Percentiles rank a stretch among this genome's conserved stretches.
Conservation (phyloP, 1,284 basidiomycete species). For the Waitea zeae region DNA sequence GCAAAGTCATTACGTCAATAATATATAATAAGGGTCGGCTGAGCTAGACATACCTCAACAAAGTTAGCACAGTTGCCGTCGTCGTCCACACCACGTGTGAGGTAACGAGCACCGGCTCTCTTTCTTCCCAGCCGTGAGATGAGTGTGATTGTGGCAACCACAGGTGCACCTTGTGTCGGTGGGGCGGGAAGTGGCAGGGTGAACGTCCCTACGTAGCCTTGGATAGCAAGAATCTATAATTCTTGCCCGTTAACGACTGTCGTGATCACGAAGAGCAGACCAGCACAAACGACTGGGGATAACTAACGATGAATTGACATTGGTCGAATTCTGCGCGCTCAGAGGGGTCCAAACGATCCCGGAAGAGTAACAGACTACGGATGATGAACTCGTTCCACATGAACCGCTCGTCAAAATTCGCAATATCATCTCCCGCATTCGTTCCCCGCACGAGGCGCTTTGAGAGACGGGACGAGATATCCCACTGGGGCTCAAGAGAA, state of each 20-base stretch:
- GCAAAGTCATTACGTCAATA: conserved; percentile 7
- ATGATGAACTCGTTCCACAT: conserved; percentile 82
- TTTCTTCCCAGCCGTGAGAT: conserved; percentile 88
- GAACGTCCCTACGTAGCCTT: conserved; percentile 76
- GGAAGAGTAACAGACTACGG: conserved; percentile 64
- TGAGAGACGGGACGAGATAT: conserved; percentile 70
- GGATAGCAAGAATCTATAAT: conserved; percentile 82
- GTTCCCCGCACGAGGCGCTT: conserved; percentile 40
- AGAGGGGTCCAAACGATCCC: conserved; percentile 49
- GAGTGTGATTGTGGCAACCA: conserved; percentile 55
- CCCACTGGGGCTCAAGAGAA: conserved; percentile 68
- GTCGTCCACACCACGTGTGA: conserved; percentile 94
- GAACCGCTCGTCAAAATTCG: conserved; percentile 65
- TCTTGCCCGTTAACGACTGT: too few relatives aligned
- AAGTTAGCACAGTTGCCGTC: conserved; percentile 97
- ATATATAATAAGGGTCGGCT: conserved; percentile 4
- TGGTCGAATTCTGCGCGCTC: conserved; percentile 59
- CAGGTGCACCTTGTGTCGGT: conserved; percentile 49
- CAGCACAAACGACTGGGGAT: too few relatives aligned
- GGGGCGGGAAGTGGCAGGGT: conserved; percentile 57
- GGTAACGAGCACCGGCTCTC: conserved; percentile 92
- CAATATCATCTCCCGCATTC: conserved; percentile 31
- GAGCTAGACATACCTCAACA: conserved; percentile 54
- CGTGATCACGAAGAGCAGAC: too few relatives aligned
- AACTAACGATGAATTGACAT: conserved; percentile 66